Base-by-base conservation (phyloP, 768 basidiomycete genomes). In the Tulasnella sp. region DNA sequence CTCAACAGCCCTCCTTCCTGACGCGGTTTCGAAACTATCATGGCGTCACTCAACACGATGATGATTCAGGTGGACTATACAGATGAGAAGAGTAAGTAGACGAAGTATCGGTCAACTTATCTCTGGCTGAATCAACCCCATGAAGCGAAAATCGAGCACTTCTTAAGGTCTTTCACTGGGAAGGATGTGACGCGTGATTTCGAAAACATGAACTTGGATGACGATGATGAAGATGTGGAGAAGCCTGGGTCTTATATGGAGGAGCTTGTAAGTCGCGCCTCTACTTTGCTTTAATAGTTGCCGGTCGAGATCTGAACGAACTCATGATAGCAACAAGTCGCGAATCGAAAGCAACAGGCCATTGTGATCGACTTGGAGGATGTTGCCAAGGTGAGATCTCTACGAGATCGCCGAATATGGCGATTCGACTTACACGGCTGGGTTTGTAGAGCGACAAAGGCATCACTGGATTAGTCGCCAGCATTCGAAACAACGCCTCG, bases 281-380 rank as follows among this genome's bases (percentile, higher is more conserved):
- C 3, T 27, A 23, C 52, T 32, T 3, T 19, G 19, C 21, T 10
- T 21, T 34, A 43, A 19, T 32, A 34, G 47, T 63, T 64, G 66
- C 67, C 64, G 64, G 70, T 29, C 24, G 10, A 53, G 52, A n/a
- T 49, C 5, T 54, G 10, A 11, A 19, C 26, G 43, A 10, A 21
- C 29, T 61, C 56, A 71, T 34, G 43, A 24, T 65, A 94, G 92
- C 90, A 92, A 93, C 75, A 77, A 45, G 82, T 99, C 61, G 90
- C 95, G 51, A 95, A 99, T 72, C 81, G 96, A 34, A 89, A 96
- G 63, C 86, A 92, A 70, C 82, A 91, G 65, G 88, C 88, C 80
- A 74, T 99, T 9, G 75, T 84, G 42, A 81, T 99, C 62, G 91
- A 95, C 66, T 71, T 99, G 23, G 89, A 92, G 68, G 96, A 99